phyloP scores from a whole-genome alignment of 768 basidiomycete genomes.

The Roridomyces roridus region DNA sequence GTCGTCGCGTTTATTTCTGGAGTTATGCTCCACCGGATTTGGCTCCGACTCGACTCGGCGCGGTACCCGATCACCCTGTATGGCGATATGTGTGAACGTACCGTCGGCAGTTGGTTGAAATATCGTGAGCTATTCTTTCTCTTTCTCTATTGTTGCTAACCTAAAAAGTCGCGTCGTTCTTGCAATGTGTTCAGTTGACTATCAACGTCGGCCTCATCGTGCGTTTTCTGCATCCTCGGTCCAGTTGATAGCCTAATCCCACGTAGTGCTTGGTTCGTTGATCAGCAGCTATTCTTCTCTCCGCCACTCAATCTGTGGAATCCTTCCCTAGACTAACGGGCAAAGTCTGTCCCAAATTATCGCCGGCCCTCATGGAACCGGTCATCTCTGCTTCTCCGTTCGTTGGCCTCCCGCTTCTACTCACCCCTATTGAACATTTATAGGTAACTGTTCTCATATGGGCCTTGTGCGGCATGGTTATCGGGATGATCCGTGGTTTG shows the following conservation, averaged over 20 bases:
- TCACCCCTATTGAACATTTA: constrained; percentile 2
- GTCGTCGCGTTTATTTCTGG: constrained; percentile 9
- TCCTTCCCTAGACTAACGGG: constrained; percentile 6
- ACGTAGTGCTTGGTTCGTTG: constrained; percentile 5
- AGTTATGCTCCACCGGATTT: constrained; percentile 9
- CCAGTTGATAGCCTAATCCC: too few species aligned
- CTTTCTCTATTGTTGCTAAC: too few species aligned
- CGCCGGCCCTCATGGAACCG: neutral
- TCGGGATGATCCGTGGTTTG: constrained; percentile 6
- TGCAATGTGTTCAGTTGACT: neutral
- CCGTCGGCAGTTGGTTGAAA: neutral
- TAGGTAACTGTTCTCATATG: constrained; percentile 2
- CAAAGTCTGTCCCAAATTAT: constrained; percentile 14
- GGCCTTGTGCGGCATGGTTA: constrained; percentile 9
- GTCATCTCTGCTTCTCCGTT: too few species aligned
- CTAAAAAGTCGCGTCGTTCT: too few species aligned
- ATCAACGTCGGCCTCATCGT: constrained; percentile 16
- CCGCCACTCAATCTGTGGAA: neutral
- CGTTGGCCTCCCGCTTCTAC: neutral
- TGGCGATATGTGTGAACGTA: constrained; percentile 7
- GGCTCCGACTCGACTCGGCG: constrained; percentile 7
- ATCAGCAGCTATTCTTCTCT: too few species aligned
- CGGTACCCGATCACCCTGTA: constrained; percentile 7
- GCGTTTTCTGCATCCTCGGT: neutral
- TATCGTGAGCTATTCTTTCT: too few species aligned